Conservation (phyloP, 2,329 filamentous ascomycete species). For the Cercospora canescens region DNA sequence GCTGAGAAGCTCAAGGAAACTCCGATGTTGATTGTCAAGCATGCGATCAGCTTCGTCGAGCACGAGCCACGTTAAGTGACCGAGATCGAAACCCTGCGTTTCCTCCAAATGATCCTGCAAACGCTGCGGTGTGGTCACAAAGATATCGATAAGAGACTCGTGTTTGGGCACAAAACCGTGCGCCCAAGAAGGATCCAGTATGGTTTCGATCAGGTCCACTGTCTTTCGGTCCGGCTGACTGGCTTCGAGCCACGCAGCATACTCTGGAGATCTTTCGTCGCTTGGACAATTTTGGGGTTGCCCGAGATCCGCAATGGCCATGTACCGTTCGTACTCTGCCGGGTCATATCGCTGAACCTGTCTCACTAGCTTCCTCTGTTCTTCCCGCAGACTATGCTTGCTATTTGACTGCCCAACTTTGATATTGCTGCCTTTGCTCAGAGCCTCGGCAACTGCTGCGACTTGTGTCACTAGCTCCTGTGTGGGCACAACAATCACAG, state of each 20-base stretch:
- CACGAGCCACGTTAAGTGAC: conserved; percentile 80
- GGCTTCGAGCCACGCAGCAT: conserved; percentile 25
- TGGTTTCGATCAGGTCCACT: conserved; percentile 32
- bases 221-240: conserved; percentile 23
- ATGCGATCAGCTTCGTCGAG: conserved; percentile 94
- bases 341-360: conserved; percentile 64
- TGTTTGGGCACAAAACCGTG: conserved; percentile 57
- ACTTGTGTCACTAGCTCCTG: conserved; percentile 75
- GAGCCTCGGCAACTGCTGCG: conserved; percentile 71
- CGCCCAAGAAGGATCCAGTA: conserved; percentile 3
- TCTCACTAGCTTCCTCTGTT: conserved; percentile 63
- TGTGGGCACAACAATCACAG: conserved; percentile 85
- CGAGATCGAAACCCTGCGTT: conserved; percentile 78
- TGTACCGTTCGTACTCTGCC: conserved; percentile 52
- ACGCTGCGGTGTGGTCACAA: conserved; percentile 89
- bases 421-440: conserved; percentile 68
- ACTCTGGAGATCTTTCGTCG: conserved; percentile 39
- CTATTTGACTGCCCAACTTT: conserved; percentile 82
- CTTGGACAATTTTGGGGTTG: conserved; percentile 33
- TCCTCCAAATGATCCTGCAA: conserved; percentile 87
- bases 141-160: conserved; percentile 75
- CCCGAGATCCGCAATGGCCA: conserved; percentile 41
- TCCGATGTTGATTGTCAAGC: conserved; percentile 63
- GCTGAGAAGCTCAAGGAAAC: conserved; percentile 31
- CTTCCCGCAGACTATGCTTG: conserved; percentile 69